A percentile compares a stretch with the other conserved stretches of the same genome.
These are phyloP conservation scores for Syzygium jambos DNA, from an alignment of 345 rosid species.

Conservation along the genomic window DNA sequence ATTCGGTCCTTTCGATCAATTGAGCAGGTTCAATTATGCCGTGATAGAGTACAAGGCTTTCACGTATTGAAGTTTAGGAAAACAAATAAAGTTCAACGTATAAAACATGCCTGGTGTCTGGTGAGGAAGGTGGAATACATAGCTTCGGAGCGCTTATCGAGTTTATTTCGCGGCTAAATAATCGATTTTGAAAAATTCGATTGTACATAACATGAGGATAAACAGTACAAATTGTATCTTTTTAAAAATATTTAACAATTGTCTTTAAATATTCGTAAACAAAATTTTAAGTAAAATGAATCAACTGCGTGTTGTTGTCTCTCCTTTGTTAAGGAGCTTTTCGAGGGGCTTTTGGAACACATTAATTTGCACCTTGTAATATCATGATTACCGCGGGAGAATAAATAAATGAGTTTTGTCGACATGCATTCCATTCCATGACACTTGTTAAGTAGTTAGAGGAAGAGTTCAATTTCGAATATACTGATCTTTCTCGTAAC, in stretches of 20 bases:
- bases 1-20: accelerated
- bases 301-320: background rate
- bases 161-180: accelerated
- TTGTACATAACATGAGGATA: background rate
- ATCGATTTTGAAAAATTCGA: background rate
- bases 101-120: background rate
- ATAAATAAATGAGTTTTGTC: background rate
- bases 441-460: background rate
- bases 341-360: background rate
- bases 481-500: background rate
- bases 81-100: background rate
- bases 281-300: background rate
- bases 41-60: background rate
- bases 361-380: background rate
- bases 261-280: background rate
- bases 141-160: accelerated
- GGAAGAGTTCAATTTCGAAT: background rate
- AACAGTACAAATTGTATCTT: background rate
- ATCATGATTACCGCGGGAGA: background rate
- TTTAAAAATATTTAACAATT: background rate
- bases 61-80: background rate
- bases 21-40: no score
- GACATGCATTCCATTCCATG: background rate
- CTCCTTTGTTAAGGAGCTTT: background rate
- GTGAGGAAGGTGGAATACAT: background rate